Conservation (phyloP, 176 grass and related monocot species). For the Carex pumila region DNA sequence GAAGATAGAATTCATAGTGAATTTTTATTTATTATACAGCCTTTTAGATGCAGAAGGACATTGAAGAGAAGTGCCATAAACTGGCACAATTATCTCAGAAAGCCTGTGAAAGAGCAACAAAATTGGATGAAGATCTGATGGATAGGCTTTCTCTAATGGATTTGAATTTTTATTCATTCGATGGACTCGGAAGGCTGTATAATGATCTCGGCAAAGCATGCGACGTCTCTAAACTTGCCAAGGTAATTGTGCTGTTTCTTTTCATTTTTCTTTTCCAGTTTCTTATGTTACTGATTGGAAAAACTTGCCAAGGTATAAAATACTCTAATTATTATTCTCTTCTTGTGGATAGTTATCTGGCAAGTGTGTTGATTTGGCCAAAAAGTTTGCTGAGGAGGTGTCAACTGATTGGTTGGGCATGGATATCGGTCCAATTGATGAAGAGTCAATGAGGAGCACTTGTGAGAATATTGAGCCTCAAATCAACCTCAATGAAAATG, state of each 20-base stretch:
- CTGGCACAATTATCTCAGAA: background rate
- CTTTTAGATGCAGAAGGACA: background rate
- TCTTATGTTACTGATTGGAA: background rate
- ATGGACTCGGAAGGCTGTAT: constrained; percentile 10
- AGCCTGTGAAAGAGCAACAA: background rate
- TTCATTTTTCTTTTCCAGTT: background rate
- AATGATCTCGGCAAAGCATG: constrained; percentile 16
- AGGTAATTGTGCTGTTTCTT: background rate
- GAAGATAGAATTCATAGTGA: background rate
- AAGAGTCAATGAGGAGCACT: background rate
- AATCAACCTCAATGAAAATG: background rate
- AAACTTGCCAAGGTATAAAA: background rate
- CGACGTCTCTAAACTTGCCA: background rate
- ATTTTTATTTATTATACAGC: background rate
- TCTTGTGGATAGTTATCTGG: constrained; percentile 27
- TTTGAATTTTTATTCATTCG: background rate
- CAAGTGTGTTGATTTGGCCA: constrained; percentile 37
- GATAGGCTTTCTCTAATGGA: constrained; percentile 17
- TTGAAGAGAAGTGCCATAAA: background rate
- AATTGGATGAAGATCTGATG: background rate
- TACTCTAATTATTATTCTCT: constrained; percentile 11
- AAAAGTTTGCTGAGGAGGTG: constrained; percentile 45
- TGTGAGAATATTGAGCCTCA: background rate
- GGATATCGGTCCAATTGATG: background rate
- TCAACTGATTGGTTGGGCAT: constrained; percentile 21